These are phyloP conservation scores for Phytopythium chamaehyphon DNA, from an alignment of 352 stramenopile genomes.

Conservation along the genomic window DNA sequence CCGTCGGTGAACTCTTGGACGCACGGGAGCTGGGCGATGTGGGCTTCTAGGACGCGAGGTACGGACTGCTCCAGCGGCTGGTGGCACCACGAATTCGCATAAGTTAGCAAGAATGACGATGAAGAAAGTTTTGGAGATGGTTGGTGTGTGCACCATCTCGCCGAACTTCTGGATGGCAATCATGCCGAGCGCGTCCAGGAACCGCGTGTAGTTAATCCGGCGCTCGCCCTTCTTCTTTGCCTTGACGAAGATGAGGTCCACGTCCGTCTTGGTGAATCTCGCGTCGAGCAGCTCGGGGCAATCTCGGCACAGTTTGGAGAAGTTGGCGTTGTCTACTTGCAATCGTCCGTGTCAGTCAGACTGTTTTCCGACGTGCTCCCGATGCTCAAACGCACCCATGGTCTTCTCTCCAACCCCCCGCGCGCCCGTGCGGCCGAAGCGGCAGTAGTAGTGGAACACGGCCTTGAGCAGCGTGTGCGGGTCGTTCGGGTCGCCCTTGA, in stretches of 20 bases:
- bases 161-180: constrained; percentile 81
- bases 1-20: constrained; percentile 61
- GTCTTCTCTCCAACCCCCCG: constrained; percentile 65
- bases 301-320: constrained; percentile 81
- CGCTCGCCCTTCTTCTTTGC: constrained; percentile 83
- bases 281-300: constrained; percentile 57
- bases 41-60: constrained; percentile 55
- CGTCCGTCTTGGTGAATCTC: constrained; percentile 65
- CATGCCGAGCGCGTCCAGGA: constrained; percentile 81
- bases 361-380: not conserved
- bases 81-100: constrained; percentile 1
- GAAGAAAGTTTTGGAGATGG: not conserved
- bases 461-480: constrained; percentile 74
- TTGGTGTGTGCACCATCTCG: constrained; percentile 43
- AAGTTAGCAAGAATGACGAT: not conserved
- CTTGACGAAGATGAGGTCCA: constrained; percentile 88
- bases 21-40: constrained; percentile 61
- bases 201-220: constrained; percentile 79
- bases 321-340: constrained; percentile 72
- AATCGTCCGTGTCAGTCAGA: not conserved
- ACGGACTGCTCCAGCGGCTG: constrained; percentile 58
- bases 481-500: constrained; percentile 69
- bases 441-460: constrained; percentile 86
- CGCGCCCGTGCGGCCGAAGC: constrained; percentile 68
- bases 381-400: constrained; percentile 29